These are phyloP conservation scores for Claviceps africana DNA, from an alignment of 2,329 filamentous ascomycete genomes.

Conservation along the genomic window DNA sequence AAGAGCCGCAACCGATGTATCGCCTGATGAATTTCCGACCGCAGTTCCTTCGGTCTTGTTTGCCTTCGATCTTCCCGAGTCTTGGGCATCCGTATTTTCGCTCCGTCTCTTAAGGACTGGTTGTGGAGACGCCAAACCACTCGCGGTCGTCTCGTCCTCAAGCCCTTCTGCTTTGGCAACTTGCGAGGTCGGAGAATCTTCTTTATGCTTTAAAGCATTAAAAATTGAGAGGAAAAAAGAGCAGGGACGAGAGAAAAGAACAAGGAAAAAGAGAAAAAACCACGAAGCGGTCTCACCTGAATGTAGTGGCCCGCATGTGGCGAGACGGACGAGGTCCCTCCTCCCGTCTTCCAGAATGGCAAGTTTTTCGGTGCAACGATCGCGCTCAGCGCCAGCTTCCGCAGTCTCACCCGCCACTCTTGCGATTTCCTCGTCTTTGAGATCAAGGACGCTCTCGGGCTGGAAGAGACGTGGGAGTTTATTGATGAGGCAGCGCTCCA, in stretches of 20 bases:
- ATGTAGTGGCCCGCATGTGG: neutral
- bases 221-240: neutral
- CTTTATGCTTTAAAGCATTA: neutral
- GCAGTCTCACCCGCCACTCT: neutral
- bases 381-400: constrained; percentile 3
- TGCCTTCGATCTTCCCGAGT: no score
- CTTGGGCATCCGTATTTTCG: no score
- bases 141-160: neutral
- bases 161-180: neutral
- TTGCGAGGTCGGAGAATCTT: neutral
- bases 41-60: no score
- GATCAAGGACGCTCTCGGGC: constrained; percentile 8
- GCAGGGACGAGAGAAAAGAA: neutral
- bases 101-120: neutral
- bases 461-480: constrained; percentile 10
- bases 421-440: constrained; percentile 7
- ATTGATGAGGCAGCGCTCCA: constrained; percentile 11
- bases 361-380: constrained; percentile 1
- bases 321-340: neutral
- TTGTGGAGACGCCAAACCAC: neutral
- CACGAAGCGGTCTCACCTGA: neutral
- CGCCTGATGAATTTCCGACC: no score
- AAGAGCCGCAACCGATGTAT: no score
- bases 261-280: neutral
- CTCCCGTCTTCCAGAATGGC: neutral